Evolutionary conservation across 345 rosid species (phyloP).

Genomic region (Arabis hirsuta): DNA sequence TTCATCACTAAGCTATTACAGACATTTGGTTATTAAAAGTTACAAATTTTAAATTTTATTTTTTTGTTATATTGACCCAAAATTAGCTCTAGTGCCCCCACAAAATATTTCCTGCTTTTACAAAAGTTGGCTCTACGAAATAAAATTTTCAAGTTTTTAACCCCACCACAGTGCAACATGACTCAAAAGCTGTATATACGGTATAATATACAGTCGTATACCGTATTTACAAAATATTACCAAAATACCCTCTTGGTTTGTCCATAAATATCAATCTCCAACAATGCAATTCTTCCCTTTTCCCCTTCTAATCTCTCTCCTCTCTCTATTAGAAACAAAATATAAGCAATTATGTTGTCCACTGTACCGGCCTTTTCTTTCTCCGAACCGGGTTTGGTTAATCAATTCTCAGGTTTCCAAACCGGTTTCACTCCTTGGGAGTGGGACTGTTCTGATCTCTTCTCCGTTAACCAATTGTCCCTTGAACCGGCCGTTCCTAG

Average conservation of each 20-base stretch:
- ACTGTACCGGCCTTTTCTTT: constrained; percentile 52
- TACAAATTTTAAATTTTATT: not conserved
- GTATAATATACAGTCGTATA: constrained; percentile 23
- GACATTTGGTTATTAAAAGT: constrained; percentile 3
- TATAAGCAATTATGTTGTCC: constrained; percentile 55
- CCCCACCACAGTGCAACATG: constrained; percentile 58
- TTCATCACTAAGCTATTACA: constrained; percentile 41
- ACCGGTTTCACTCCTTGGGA: constrained; percentile 69
- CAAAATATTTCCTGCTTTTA: constrained; percentile 40
- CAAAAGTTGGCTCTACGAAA: constrained; percentile 32
- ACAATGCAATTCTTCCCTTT: constrained; percentile 87
- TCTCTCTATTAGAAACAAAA: constrained; percentile 35
- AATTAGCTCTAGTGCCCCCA: constrained; percentile 34
- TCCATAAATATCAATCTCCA: constrained; percentile 66
- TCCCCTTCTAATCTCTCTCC: constrained; percentile 61
- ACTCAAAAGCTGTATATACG: constrained; percentile 52
- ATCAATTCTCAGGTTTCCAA: constrained; percentile 52
- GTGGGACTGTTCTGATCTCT: constrained; percentile 46
- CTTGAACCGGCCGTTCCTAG: constrained; percentile 42
- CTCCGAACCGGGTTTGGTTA: constrained; percentile 46
- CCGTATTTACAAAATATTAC: constrained; percentile 33
- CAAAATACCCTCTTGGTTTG: constrained; percentile 36
- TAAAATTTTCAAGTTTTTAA: constrained; percentile 21
- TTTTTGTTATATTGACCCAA: constrained; percentile 22
- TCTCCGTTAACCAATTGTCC: constrained; percentile 42